Conservation (phyloP, 2,329 filamentous ascomycete species). For the Didymella lethalis region DNA sequence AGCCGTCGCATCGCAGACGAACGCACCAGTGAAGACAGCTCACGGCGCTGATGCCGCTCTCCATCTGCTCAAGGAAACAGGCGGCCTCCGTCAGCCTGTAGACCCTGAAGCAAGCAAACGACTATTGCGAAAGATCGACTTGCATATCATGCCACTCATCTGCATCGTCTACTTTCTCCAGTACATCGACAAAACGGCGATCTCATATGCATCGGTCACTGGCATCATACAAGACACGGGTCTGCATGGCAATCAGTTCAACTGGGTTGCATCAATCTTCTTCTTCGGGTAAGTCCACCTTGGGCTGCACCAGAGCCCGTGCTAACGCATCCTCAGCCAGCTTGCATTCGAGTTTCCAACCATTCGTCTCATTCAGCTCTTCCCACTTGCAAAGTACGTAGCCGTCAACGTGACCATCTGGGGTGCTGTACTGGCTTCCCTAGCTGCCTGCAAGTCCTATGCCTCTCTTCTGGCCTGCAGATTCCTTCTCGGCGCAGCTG, state of each 20-base stretch:
- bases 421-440: not conserved
- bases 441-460: not conserved
- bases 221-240: slow-evolving; percentile 61
- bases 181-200: slow-evolving; percentile 64
- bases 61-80: slow-evolving; percentile 19
- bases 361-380: not conserved
- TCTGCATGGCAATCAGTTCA: not conserved
- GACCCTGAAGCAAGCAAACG: slow-evolving; percentile 18
- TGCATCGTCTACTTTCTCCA: slow-evolving; percentile 61
- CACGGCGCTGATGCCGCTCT: slow-evolving; percentile 24
- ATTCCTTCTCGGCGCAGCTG: not conserved
- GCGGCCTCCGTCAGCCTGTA: slow-evolving; percentile 6
- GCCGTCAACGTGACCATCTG: not conserved
- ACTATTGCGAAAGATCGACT: slow-evolving; percentile 55
- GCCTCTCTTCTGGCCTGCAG: not conserved
- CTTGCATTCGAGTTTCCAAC: not conserved
- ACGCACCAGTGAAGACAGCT: not conserved
- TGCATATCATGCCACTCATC: slow-evolving; percentile 59
- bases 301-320: not conserved
- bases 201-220: slow-evolving; percentile 61
- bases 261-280: not conserved
- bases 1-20: not conserved
- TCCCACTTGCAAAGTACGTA: not conserved
- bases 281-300: not conserved
- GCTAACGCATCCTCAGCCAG: not conserved